phyloP scores from a whole-genome alignment of 2,329 filamentous ascomycete species.

The Pestalotiopsis sp. region DNA sequence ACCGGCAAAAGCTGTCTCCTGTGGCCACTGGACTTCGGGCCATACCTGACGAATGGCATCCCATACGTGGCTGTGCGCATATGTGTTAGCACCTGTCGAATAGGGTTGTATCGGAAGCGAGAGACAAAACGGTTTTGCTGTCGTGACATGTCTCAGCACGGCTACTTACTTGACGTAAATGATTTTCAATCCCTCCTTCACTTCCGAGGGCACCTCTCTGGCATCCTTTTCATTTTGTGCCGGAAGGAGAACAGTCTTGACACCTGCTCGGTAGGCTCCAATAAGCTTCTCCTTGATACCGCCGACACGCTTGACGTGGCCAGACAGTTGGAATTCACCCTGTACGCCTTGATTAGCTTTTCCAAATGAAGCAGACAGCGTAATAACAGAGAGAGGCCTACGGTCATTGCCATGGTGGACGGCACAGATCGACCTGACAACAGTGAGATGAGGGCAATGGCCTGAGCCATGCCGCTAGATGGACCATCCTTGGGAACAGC shows the following conservation, averaged over 20 bases:
- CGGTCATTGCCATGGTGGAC: conserved; percentile 93
- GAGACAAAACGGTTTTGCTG: conserved; percentile 14
- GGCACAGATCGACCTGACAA: conserved; percentile 86
- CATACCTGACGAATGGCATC: conserved; percentile 89
- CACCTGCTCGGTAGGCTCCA: conserved; percentile 87
- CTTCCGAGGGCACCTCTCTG: conserved; percentile 87
- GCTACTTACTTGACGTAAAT: conserved; percentile 78
- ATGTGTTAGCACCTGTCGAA: conserved; percentile 21
- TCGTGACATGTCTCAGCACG: conserved; percentile 42
- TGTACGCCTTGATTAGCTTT: conserved; percentile 35
- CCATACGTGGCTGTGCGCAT: conserved; percentile 75
- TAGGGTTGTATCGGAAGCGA: conserved; percentile 15
- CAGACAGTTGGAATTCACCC: conserved; percentile 77
- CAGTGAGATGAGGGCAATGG: conserved; percentile 87
- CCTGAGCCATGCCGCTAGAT: conserved; percentile 89
- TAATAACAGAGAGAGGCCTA: conserved; percentile 39
- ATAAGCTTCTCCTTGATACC: conserved; percentile 99
- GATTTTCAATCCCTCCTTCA: conserved; percentile 84
- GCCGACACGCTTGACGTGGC: conserved; percentile 89
- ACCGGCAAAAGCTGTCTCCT: conserved; percentile 64
- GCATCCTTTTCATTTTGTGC: conserved; percentile 90
- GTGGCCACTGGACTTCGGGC: conserved; percentile 86
- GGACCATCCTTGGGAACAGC: conserved; percentile 93
- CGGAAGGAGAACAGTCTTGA: conserved; percentile 90
- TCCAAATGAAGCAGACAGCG: conserved; percentile 5